Base-by-base conservation (phyloP, 179 eudicot genomes). In the Corrigiola litoralis region DNA sequence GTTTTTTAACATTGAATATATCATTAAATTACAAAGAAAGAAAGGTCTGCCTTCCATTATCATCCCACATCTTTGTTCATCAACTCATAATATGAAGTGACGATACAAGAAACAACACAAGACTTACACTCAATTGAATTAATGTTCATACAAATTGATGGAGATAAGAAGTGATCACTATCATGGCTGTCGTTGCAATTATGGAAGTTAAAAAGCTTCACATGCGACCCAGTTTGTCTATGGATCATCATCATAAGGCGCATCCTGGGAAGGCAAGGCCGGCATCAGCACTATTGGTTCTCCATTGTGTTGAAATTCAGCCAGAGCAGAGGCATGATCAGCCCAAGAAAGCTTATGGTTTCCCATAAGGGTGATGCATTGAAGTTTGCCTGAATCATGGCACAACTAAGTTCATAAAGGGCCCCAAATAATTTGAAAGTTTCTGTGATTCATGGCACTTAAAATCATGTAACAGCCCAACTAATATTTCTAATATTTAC, bases 201-300 rank as follows among this genome's bases (percentile, higher is more conserved):
- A n/a, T n/a, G n/a, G n/a, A n/a, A n/a, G n/a, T n/a, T n/a, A n/a
- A n/a, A n/a, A n/a, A n/a, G n/a, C n/a, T 41, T 40, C 29, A 56
- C 66, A n/a, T 9, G 42, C 58, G 10, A 34, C 17, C 1, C 20
- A 13, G 70, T 25, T 44, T 40, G 28, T 53, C 75, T 87, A 92
- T 18, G 97, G 97, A 44, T 92, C 97, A 53, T 85, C 84, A 67
- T 92, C 97, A 67, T 90, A 85, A 12, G 75, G 85, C 60, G 71
- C 80, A 59, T 70, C 76, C 21, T 66, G 57, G 24, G 80, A 70
- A 54, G 70, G 42, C 16, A 67, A 75, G 17, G 76, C 21, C 29
- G 80, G 70, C 37, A 84, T 61, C 53, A 72, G 57, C 37, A 87
- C 59, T 31, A 75, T 51, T 17, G 80, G 82, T 62, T 79, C 78